Percentiles rank a stretch among this genome's conserved stretches.
Evolutionary conservation across 352 stramenopile species (phyloP).

Genomic region (Globisporangium takayamanum): DNA sequence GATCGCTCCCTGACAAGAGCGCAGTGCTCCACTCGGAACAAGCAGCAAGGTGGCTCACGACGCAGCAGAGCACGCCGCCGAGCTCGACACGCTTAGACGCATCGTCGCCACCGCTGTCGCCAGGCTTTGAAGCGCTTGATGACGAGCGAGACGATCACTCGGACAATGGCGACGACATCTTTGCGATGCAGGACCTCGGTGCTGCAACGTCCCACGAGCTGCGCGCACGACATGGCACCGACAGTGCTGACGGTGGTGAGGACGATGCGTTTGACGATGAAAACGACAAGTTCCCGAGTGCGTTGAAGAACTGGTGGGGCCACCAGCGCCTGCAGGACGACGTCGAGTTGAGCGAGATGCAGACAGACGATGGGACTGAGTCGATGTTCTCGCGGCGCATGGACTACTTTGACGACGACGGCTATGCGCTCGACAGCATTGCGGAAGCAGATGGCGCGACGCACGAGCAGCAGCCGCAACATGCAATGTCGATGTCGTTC

Average conservation of each 20-base stretch:
- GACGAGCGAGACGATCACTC: constrained; percentile 1
- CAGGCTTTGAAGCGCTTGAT: constrained; percentile 24
- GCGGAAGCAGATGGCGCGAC: constrained; percentile 12
- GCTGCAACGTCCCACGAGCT: not conserved
- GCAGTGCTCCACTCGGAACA: constrained; percentile 42
- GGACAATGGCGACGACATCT: constrained; percentile 8
- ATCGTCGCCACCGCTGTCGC: constrained; percentile 19
- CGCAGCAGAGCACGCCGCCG: constrained; percentile 8
- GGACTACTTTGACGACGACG: constrained; percentile 44
- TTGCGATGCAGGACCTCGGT: constrained; percentile 16
- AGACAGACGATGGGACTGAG: constrained; percentile 59
- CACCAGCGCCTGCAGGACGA: constrained; percentile 38
- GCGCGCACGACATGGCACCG: not conserved
- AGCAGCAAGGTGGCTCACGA: constrained; percentile 55
- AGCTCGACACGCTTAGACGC: constrained; percentile 6
- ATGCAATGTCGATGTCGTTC: constrained; percentile 80
- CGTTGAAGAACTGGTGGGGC: constrained; percentile 73
- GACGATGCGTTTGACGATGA: constrained; percentile 16
- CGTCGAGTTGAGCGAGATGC: constrained; percentile 66
- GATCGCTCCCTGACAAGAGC: constrained; percentile 32
- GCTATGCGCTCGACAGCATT: constrained; percentile 14
- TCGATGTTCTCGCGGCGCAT: constrained; percentile 62
- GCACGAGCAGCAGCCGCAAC: constrained; percentile 2
- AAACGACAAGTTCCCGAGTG: constrained; percentile 33
- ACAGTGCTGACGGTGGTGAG: not conserved